Evolutionary conservation across 2,329 filamentous ascomycete species (phyloP).

Genomic region (Camillea tinctor): DNA sequence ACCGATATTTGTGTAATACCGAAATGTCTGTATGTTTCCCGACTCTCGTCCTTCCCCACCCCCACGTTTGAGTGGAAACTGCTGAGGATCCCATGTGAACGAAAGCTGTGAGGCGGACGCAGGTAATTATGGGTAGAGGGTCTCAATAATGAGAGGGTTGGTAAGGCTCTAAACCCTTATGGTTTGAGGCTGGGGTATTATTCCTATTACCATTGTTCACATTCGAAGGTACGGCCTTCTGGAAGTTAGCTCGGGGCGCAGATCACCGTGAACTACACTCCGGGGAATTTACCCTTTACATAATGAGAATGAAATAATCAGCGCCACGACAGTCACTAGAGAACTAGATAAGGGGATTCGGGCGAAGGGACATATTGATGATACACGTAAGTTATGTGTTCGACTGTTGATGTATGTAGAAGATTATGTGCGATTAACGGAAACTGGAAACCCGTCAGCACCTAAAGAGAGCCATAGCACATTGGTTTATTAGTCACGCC

Average conservation of each 20-base stretch:
- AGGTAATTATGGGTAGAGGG: neutral
- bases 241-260: neutral
- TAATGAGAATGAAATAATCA: neutral
- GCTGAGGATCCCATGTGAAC: neutral
- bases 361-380: neutral
- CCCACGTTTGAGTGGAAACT: neutral
- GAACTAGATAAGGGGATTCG: neutral
- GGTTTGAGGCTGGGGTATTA: neutral
- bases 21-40: too few species aligned
- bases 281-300: neutral
- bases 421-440: too few species aligned
- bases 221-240: neutral
- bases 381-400: too few species aligned
- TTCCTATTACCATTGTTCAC: neutral
- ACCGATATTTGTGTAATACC: too few species aligned
- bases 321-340: neutral
- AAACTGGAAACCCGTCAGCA: too few species aligned
- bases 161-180: neutral
- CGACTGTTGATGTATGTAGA: too few species aligned
- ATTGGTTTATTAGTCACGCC: too few species aligned
- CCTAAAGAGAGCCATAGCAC: too few species aligned
- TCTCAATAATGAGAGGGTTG: neutral
- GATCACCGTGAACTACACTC: neutral
- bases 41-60: too few species aligned
- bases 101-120: neutral